Conservation (phyloP, 805 yeast genomes). For the Wickerhamiella dianesei region DNA sequence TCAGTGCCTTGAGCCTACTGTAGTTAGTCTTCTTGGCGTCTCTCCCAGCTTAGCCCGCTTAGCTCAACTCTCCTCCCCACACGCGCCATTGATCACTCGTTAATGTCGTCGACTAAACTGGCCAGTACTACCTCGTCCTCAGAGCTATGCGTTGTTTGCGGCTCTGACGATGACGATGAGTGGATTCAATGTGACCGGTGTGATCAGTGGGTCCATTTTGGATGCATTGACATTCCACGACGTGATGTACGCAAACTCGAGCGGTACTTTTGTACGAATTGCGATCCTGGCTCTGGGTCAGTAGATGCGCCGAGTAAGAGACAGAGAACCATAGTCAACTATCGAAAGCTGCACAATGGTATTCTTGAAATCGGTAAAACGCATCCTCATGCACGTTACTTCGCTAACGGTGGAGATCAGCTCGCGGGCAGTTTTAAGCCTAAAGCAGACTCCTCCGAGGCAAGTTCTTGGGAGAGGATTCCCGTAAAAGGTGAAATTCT, state of each 20-base stretch:
- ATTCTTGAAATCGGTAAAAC: constrained; percentile 9
- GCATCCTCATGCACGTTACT: constrained; percentile 12
- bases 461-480: neutral
- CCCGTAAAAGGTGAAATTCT: neutral
- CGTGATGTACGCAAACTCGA: constrained; percentile 30
- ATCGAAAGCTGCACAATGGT: constrained; percentile 68
- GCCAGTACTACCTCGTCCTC: neutral
- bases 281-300: constrained; percentile 37
- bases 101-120: neutral
- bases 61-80: no score
- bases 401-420: constrained; percentile 14
- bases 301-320: constrained; percentile 39
- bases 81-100: no score
- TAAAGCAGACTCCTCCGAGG: neutral
- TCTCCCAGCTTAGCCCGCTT: no score
- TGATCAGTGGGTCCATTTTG: constrained; percentile 40
- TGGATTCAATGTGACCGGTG: constrained; percentile 53
- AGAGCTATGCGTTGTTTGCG: constrained; percentile 3
- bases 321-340: constrained; percentile 46
- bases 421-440: constrained; percentile 26
- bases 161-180: constrained; percentile 6
- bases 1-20: no score
- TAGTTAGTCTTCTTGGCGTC: no score
- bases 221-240: constrained; percentile 32
- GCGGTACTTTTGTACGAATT: constrained; percentile 43